Base-by-base conservation (phyloP, 441 rosid genomes). In the Arabidopsis lyrata region DNA sequence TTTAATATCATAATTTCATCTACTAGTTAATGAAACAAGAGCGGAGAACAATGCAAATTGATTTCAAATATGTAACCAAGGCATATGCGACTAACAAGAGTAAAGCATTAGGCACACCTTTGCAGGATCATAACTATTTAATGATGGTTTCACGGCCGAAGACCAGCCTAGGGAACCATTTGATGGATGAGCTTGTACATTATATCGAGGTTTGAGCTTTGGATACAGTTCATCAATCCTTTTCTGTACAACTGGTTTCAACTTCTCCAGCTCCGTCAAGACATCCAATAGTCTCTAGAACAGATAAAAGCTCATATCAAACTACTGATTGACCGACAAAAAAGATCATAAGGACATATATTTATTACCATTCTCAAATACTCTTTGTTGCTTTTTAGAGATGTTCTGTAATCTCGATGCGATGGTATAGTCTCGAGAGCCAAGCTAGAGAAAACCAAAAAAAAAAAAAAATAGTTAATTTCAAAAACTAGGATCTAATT, bases 341-440 rank as follows among this genome's bases (percentile, higher is more conserved):
- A 12, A 29, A 4, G 2, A 64, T 24, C 10, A 44, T 18, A 66
- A 36, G 35, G 20, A 24, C 11, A 34, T 18, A 18, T 45, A 80
- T 48, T 2, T 8, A 60, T 54, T 73, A 89, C 98, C 93, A 81
- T 87, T 84, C 81, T 92, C 78, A 89, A 74, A 76, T 81, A 83
- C 70, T 77, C 62, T 42, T 86, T 95, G 65, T 87, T 79, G 76
- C 74, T 85, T 74, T 78, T 83, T 9, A 66, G 54, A 70, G 90
- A 81, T 44, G 80, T 59, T 78, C 86, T 78, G 74, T 89, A 91
- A 41, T 91, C 98, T 79, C 88, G 95, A 82, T 95, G 99, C 53
- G 79, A 67, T 5, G 99, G 99, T 79, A 95, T 92, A 53, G 99
- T 95, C 86, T 95, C 99, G 6, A 87, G 80, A 52, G 87, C 97